Base-by-base conservation (phyloP, 2,329 filamentous ascomycete species). In the Colletotrichum destructivum region DNA sequence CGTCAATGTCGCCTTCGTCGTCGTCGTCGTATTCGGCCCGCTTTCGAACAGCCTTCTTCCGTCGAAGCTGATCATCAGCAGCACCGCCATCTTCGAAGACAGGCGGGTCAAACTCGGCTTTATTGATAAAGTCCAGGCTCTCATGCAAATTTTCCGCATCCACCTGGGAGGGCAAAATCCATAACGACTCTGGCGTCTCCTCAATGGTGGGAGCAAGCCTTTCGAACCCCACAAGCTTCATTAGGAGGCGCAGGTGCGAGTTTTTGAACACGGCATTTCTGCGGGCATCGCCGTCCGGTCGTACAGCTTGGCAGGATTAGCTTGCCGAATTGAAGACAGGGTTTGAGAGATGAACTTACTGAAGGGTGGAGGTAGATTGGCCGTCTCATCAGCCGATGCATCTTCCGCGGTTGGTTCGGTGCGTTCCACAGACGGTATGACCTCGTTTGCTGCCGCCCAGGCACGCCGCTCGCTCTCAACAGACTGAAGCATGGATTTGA, bases 201-300 rank as follows among this genome's bases (percentile, higher is more conserved):
- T 94, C 91, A 4, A 86, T 77, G 0, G 81, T 81, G 0, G 86
- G 84, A 0, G 82, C 81, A 11, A 88, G 81, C 4, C 91, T 87
- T 76, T 92, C 87, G 73, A 97, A 89, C 0, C 93, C 93, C 21
- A 92, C 86, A 0, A 96, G 86, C 1, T 87, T 92, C 88, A 98
- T 92, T 4, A 99, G 88, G 2, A 98, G 90, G 44, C 95, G 92
- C 2, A 98, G 87, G 77, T 96, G 92, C 12, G 93, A 91, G 81
- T 98, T 97, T 79, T 94, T 97, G 85, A 97, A 97, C 82, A 98
- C 91, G 35, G 94, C 92, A 26, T 87, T 88, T 62, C 91, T 90
- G 51, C 91, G 90, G 60, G 89, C 86, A 56, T 93, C 89, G 52
- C 88, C 90, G 69, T 92, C 90, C 0, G 93, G 87, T 62, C 87